Evolutionary conservation across 441 rosid species (phyloP).

Genomic region (Syzygium syzygioides): DNA sequence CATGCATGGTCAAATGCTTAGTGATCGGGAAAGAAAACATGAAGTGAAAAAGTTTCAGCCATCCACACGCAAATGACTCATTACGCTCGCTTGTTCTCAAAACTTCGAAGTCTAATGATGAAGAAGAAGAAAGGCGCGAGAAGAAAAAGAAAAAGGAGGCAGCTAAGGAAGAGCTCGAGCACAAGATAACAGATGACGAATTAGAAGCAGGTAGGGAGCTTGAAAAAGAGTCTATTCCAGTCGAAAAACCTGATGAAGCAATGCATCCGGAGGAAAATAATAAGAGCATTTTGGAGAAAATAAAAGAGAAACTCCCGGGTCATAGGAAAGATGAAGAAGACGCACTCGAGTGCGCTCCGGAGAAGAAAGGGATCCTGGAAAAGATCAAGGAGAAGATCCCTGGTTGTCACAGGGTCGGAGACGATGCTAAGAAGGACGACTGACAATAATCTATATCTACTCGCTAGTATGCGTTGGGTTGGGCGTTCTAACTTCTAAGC

Average conservation of each 20-base stretch:
- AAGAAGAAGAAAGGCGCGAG: not conserved
- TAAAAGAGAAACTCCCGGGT: not conserved
- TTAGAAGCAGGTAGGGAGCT: not conserved
- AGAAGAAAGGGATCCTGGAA: not conserved
- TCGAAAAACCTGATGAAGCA: not conserved
- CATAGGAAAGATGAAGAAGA: not conserved
- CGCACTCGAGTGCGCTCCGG: not conserved
- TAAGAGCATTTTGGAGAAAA: not conserved
- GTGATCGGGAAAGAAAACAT: not conserved
- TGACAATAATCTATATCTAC: not conserved
- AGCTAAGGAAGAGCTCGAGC: not conserved
- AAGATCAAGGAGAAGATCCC: not conserved
- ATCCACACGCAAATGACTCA: not conserved
- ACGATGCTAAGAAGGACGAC: not conserved
- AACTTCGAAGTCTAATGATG: not conserved
- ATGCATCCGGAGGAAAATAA: not conserved
- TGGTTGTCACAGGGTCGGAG: not conserved
- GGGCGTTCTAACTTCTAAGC: not conserved
- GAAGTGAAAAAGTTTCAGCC: not conserved
- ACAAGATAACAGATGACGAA: not conserved
- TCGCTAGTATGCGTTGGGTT: not conserved
- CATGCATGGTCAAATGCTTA: not conserved
- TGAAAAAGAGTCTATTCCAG: not conserved
- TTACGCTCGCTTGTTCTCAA: not conserved
- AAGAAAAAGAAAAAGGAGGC: not conserved